phyloP scores from a whole-genome alignment of 2,329 filamentous ascomycete species.

The Helotiales sp. region DNA sequence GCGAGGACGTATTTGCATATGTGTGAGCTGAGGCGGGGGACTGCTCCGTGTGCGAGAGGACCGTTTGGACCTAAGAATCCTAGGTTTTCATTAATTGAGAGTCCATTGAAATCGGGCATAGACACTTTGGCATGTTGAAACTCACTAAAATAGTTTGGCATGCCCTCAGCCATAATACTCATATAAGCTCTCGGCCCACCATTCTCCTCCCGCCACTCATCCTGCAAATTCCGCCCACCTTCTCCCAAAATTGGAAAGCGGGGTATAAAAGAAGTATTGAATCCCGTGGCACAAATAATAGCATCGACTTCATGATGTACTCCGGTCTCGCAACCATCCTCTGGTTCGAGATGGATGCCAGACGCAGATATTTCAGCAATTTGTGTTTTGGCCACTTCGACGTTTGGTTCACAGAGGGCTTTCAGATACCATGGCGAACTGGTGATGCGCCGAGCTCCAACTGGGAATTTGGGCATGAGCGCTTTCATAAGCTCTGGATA shows the following conservation, averaged over 20 bases:
- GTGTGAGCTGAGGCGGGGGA: conserved; percentile 43
- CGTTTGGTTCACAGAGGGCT: conserved; percentile 35
- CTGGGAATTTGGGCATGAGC: conserved; percentile 42
- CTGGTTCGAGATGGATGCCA: conserved; percentile 33
- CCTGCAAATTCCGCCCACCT: conserved; percentile 2
- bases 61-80: conserved; percentile 35
- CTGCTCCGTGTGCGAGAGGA: conserved; percentile 33
- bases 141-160: conserved; percentile 25
- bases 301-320: conserved; percentile 36
- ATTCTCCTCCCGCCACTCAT: conserved; percentile 8
- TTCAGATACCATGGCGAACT: conserved; percentile 41
- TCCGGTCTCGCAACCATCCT: no score
- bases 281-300: conserved; percentile 35
- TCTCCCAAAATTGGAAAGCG: background rate
- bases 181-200: conserved; percentile 6
- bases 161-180: background rate
- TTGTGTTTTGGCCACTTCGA: conserved; percentile 43
- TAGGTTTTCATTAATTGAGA: conserved; percentile 4
- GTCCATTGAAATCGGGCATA: no score
- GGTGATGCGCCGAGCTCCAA: conserved; percentile 42
- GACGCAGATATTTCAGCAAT: conserved; percentile 40
- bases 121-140: background rate
- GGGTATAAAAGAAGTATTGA: background rate
- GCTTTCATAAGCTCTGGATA: conserved; percentile 50
- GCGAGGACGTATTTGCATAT: conserved; percentile 50